Percentiles rank a stretch among this genome's conserved stretches.
Evolutionary conservation across 139 green algal genomes (phyloP).

Genomic region (Diplosphaera chodatii): DNA sequence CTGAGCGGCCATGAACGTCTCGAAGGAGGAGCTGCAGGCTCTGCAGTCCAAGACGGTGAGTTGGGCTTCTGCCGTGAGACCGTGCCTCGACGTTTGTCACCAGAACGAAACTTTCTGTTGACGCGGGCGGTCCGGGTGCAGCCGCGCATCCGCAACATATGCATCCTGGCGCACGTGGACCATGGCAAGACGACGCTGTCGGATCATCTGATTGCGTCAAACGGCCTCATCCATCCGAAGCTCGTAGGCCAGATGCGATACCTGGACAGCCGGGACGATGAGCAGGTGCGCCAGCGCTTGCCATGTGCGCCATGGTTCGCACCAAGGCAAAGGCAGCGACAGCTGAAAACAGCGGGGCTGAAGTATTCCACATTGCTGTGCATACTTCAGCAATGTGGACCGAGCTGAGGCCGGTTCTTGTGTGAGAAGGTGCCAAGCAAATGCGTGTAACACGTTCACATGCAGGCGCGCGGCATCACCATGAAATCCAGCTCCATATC

Average conservation of each 20-base stretch:
- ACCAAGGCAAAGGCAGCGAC: too few relatives aligned
- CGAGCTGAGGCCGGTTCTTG: too few relatives aligned
- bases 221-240: slow-evolving; percentile 94
- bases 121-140: too few relatives aligned
- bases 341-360: too few relatives aligned
- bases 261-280: slow-evolving; percentile 92
- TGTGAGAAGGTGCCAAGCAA: too few relatives aligned
- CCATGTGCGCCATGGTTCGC: too few relatives aligned
- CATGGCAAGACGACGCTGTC: slow-evolving; percentile 98
- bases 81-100: too few relatives aligned
- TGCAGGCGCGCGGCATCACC: slow-evolving; percentile 89
- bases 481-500: slow-evolving; percentile 97
- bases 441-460: too few relatives aligned
- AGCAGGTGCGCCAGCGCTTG: slow-evolving; percentile 42
- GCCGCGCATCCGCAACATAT: slow-evolving; percentile 91
- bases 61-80: too few relatives aligned
- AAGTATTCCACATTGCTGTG: too few relatives aligned
- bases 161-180: slow-evolving; percentile 97
- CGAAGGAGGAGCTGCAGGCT: background rate
- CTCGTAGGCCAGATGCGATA: slow-evolving; percentile 78
- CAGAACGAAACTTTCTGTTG: too few relatives aligned
- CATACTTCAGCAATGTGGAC: too few relatives aligned
- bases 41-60: background rate
- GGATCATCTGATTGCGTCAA: slow-evolving; percentile 93
- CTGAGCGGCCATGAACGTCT: background rate